These are phyloP conservation scores for Castanea crenata DNA, from an alignment of 306 rosid species.

Conservation along the genomic window DNA sequence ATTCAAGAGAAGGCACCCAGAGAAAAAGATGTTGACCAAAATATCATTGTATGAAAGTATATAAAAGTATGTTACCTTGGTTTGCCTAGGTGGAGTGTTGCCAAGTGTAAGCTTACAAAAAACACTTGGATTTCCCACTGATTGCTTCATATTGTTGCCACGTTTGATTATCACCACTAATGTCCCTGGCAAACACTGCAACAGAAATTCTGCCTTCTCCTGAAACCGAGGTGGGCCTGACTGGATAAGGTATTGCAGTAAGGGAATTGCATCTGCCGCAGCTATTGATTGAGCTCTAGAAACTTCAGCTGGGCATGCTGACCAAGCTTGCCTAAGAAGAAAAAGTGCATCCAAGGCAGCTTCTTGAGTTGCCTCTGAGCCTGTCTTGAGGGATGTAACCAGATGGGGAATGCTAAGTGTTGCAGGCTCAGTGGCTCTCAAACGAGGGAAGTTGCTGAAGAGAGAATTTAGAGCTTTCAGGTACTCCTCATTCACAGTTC, in stretches of 20 bases:
- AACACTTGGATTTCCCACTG: conserved; percentile 97
- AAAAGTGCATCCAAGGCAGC: conserved; percentile 94
- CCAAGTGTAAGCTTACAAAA: conserved; percentile 93
- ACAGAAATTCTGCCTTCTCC: conserved; percentile 90
- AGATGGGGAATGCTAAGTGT: conserved; percentile 98
- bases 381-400: conserved; percentile 88
- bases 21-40: background rate
- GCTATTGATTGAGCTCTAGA: conserved; percentile 97
- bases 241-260: conserved; percentile 92
- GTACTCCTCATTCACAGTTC: conserved; percentile 95
- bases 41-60: background rate
- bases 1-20: background rate
- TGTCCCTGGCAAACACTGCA: conserved; percentile 98
- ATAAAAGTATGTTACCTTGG: conserved; percentile 53
- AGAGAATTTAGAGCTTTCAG: conserved; percentile 92
- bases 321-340: conserved; percentile 99
- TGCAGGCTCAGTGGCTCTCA: conserved; percentile 97
- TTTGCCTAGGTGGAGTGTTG: conserved; percentile 79
- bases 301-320: conserved; percentile 97
- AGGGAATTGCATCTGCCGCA: conserved; percentile 96
- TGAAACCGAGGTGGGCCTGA: conserved; percentile 98
- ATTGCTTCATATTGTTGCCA: conserved; percentile 96
- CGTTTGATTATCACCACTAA: conserved; percentile 85
- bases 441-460: conserved; percentile 94
- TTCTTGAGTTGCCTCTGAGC: conserved; percentile 97